Base-by-base conservation (phyloP, 2,329 filamentous ascomycete genomes). In the Alternaria incomplexa region DNA sequence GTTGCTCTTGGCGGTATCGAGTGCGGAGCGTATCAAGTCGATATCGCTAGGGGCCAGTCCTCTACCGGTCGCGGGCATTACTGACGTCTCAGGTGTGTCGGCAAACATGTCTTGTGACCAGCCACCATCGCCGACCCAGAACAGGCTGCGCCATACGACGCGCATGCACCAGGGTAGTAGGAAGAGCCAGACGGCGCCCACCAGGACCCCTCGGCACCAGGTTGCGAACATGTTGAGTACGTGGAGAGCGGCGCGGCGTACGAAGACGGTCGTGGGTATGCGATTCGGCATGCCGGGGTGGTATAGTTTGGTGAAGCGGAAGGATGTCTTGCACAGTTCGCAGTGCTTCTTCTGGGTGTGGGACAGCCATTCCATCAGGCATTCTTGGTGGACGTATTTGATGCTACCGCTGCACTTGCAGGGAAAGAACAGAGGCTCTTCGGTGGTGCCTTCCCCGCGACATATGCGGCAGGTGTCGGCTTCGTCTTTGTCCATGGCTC, bases 331-430 rank as follows among this genome's bases (percentile, higher is more conserved):
- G 89, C 96, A 99, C 36, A 99, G 89, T 83, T 99, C 96, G 85
- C 96, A 99, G 84, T 99, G 92, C 81, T 98, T 98, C 87, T 99
- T 99, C 79, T 99, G 94, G 2, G 96, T 98, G 81, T 99, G 96
- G 53, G 93, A 95, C 22, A 99, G 86, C 96, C 96, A 99, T 81
- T 98, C 94, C 91, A 99, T 97, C 81, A 99, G 83, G 79, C 96
- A 99, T 79, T 96, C 92, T 81, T 99, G 96, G 80, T 99, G 96
- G 65, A 99, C 96, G 76, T 91, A 97, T 83, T 97, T 97, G 83
- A 99, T 99, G 82, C 95, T 98, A 61, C 96, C 96, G 77, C 93
- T 97, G 84, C 96, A 99, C 85, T 97, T 97, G 89, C 96, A 99
- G 6, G 96, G 96, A 77, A 96, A 96, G 84, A 97, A 99, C 43